phyloP scores from a whole-genome alignment of 306 rosid genomes.

The Vicia faba region DNA sequence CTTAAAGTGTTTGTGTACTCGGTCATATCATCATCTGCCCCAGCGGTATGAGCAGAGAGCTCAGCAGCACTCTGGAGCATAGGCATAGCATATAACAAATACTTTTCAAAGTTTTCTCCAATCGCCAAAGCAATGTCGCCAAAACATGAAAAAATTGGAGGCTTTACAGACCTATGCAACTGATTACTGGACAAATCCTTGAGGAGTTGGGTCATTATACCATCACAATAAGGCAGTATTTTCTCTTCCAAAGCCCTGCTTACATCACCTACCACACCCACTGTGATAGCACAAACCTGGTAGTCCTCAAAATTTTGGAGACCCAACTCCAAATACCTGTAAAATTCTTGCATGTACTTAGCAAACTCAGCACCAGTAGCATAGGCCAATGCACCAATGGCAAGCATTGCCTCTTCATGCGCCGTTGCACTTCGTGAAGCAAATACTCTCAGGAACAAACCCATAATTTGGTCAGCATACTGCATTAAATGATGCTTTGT shows the following conservation, averaged over 20 bases:
- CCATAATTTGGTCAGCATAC: conserved; percentile 89
- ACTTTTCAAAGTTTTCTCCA: conserved; percentile 91
- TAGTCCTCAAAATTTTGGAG: conserved; percentile 96
- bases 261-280: conserved; percentile 91
- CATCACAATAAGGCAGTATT: conserved; percentile 83
- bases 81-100: conserved; percentile 90
- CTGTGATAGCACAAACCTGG: conserved; percentile 94
- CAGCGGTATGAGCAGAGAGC: conserved; percentile 69
- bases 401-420: conserved; percentile 98
- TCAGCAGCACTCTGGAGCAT: conserved; percentile 99
- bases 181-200: conserved; percentile 91
- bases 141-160: conserved; percentile 93
- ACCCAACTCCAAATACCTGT: conserved; percentile 83
- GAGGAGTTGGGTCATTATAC: conserved; percentile 91
- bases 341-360: conserved; percentile 83
- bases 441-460: conserved; percentile 80
- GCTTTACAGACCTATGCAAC: conserved; percentile 91
- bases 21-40: conserved; percentile 82
- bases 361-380: conserved; percentile 74
- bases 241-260: conserved; percentile 92
- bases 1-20: conserved; percentile 94
- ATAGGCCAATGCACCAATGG: conserved; percentile 95
- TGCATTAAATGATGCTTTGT: conserved; percentile 73
- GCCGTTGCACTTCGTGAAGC: conserved; percentile 94
- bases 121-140: conserved; percentile 96